Conservation (phyloP, 768 basidiomycete genomes). For the Boletus reticuloceps region DNA sequence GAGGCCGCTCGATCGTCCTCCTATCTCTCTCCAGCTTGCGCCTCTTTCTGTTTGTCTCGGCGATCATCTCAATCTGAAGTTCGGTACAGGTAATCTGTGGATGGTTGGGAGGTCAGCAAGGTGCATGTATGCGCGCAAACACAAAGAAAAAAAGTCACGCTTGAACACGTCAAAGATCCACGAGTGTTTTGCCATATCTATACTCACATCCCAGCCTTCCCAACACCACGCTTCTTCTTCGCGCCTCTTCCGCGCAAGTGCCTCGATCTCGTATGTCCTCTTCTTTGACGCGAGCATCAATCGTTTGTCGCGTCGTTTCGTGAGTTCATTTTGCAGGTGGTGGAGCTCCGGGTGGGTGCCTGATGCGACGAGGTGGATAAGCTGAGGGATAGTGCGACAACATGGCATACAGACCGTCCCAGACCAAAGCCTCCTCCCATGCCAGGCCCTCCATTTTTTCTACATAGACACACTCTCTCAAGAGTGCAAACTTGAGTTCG, state of each 20-base stretch:
- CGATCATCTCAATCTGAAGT: slow-evolving; percentile 83
- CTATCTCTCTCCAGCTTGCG: slow-evolving; percentile 84
- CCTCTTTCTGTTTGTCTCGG: slow-evolving; percentile 85
- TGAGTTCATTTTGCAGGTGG: slow-evolving; percentile 76
- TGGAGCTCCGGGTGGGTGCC: slow-evolving; percentile 85
- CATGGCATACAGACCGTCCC: slow-evolving; percentile 54
- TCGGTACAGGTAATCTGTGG: slow-evolving; percentile 70
- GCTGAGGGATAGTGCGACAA: neutral
- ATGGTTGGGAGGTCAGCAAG: neutral
- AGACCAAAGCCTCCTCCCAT: slow-evolving; percentile 82
- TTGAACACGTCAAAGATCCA: neutral
- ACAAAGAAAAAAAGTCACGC: neutral
- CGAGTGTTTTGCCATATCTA: slow-evolving; percentile 2
- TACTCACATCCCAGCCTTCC: slow-evolving; percentile 86
- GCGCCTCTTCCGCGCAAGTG: slow-evolving; percentile 58
- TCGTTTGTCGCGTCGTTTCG: slow-evolving; percentile 75
- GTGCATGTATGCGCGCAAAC: neutral
- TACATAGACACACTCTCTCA: slow-evolving; percentile 85
- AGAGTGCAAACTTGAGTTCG: slow-evolving; percentile 87
- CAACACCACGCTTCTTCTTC: slow-evolving; percentile 77
- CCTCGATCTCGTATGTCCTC: slow-evolving; percentile 63
- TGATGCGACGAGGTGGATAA: slow-evolving; percentile 28
- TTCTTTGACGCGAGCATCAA: slow-evolving; percentile 77
- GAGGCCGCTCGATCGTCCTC: slow-evolving; percentile 71
- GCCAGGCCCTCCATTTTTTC: slow-evolving; percentile 92